Conservation (phyloP, 1,139 yeast genomes). For the Pichiaceae sp. region DNA sequence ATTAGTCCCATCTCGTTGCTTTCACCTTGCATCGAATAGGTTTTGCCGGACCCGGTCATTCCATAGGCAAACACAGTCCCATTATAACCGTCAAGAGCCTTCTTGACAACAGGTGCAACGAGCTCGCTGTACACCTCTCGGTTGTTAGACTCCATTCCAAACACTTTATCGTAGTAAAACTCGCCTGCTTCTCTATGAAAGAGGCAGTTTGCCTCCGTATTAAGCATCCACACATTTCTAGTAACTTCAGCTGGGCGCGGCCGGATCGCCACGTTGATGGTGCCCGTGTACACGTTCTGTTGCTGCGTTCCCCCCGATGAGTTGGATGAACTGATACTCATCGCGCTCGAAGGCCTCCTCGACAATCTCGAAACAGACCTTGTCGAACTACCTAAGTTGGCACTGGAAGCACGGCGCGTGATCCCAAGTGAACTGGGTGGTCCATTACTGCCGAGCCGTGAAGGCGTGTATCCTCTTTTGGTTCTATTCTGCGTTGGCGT, state of each 20-base stretch:
- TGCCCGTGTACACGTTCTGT: conserved; percentile 29
- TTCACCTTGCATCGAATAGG: conserved; percentile 81
- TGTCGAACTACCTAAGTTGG: conserved; percentile 2
- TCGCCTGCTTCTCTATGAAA: conserved; percentile 44
- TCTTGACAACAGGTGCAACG: conserved; percentile 64
- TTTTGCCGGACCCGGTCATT: conserved; percentile 98
- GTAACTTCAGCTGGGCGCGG: conserved; percentile 37
- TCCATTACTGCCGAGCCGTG: background rate
- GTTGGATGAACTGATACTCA: conserved; percentile 8
- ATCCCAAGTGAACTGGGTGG: background rate
- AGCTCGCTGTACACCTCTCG: conserved; percentile 50
- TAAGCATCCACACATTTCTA: conserved; percentile 37
- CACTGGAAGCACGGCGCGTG: background rate
- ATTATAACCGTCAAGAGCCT: conserved; percentile 76
- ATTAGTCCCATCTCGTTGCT: conserved; percentile 72
- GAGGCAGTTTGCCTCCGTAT: conserved; percentile 32
- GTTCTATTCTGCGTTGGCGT: background rate
- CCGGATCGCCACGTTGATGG: conserved; percentile 43
- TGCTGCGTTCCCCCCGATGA: conserved; percentile 3
- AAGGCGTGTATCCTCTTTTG: background rate
- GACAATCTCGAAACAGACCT: conserved; percentile 15
- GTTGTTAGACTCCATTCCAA: conserved; percentile 43
- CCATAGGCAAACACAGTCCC: conserved; percentile 96
- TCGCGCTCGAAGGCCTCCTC: conserved; percentile 8
- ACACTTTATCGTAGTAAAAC: conserved; percentile 73